Conservation (phyloP, 2,329 filamentous ascomycete genomes). For the Verticillium longisporum region DNA sequence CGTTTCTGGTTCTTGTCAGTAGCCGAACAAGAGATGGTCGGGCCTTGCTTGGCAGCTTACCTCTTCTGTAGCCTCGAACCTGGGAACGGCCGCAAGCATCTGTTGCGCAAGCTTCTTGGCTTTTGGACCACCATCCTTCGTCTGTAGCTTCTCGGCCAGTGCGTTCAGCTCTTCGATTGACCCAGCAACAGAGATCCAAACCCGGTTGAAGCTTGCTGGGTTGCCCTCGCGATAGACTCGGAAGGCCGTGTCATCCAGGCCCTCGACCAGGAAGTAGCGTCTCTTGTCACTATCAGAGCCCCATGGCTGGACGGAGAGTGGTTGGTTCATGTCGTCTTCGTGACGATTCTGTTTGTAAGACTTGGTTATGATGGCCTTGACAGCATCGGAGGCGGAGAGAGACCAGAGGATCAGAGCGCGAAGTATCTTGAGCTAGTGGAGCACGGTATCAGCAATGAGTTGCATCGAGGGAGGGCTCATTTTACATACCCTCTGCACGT, state of each 20-base stretch:
- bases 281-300: constrained; percentile 84
- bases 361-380: constrained; percentile 76
- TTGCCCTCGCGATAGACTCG: constrained; percentile 92
- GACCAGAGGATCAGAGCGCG: constrained; percentile 83
- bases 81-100: constrained; percentile 72
- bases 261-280: constrained; percentile 89
- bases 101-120: constrained; percentile 71
- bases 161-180: constrained; percentile 77
- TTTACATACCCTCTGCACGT: constrained; percentile 66
- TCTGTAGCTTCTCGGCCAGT: constrained; percentile 69
- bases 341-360: constrained; percentile 84
- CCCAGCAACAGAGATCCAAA: constrained; percentile 91
- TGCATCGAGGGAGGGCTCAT: background rate
- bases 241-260: constrained; percentile 88
- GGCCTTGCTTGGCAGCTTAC: constrained; percentile 32
- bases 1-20: constrained; percentile 60
- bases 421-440: constrained; percentile 67
- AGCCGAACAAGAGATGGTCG: background rate
- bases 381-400: constrained; percentile 75
- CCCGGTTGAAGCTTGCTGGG: constrained; percentile 64
- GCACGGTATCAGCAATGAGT: constrained; percentile 1
- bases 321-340: constrained; percentile 73
- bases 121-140: constrained; percentile 71
- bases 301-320: constrained; percentile 85
- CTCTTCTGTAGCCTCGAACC: constrained; percentile 90